Conservation (phyloP, 2,329 filamentous ascomycete genomes). For the Colletotrichum eremochloae region DNA sequence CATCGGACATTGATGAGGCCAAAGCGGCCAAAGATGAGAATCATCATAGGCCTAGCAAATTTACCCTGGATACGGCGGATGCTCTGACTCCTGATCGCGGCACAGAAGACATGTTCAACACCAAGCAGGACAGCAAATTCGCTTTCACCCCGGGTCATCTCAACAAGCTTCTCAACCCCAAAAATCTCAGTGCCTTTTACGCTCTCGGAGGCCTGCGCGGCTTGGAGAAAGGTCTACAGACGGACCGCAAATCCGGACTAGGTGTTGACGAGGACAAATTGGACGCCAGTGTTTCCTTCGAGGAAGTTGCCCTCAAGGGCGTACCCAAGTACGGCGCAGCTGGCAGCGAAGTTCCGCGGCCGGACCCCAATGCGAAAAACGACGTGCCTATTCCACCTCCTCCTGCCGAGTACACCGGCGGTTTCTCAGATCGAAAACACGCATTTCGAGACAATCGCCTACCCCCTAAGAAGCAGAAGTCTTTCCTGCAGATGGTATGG, state of each 20-base stretch:
- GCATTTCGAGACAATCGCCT: slow-evolving; percentile 72
- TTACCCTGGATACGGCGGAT: slow-evolving; percentile 47
- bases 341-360: slow-evolving; percentile 50
- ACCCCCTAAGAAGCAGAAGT: slow-evolving; percentile 71
- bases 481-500: slow-evolving; percentile 73
- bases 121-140: slow-evolving; percentile 74
- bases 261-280: slow-evolving; percentile 77
- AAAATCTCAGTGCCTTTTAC: slow-evolving; percentile 80
- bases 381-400: slow-evolving; percentile 38
- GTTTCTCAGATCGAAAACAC: slow-evolving; percentile 67
- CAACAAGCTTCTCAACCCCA: slow-evolving; percentile 84
- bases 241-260: slow-evolving; percentile 74
- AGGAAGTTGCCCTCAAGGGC: slow-evolving; percentile 66
- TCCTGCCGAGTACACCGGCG: slow-evolving; percentile 18
- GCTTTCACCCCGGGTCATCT: slow-evolving; percentile 80
- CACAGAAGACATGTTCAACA: slow-evolving; percentile 76
- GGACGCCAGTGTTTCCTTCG: slow-evolving; percentile 75
- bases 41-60: slow-evolving; percentile 34
- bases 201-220: slow-evolving; percentile 80
- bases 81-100: slow-evolving; percentile 69
- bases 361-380: slow-evolving; percentile 42
- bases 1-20: slow-evolving; percentile 14
- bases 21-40: slow-evolving; percentile 18
- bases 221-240: slow-evolving; percentile 79
- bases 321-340: slow-evolving; percentile 52